Evolutionary conservation across 805 yeast species (phyloP).

Genomic region (Millerago galiae): DNA sequence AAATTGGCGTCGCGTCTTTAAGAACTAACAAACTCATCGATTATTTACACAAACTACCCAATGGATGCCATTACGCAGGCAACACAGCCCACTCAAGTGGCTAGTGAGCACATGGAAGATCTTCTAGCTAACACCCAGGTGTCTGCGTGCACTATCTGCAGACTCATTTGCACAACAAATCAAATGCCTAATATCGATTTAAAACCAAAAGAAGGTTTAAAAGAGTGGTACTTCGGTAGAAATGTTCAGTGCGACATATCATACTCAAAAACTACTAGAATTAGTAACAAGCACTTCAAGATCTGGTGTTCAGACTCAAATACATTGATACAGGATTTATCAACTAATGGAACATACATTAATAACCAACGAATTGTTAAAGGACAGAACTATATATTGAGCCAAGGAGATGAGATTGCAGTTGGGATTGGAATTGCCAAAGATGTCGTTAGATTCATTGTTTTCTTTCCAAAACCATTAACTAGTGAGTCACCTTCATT

Average conservation of each 20-base stretch:
- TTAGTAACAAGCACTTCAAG: slow-evolving; percentile 70
- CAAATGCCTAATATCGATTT: slow-evolving; percentile 44
- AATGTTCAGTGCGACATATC: slow-evolving; percentile 57
- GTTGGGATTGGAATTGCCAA: slow-evolving; percentile 80
- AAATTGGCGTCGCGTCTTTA: too few species aligned
- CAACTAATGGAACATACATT: slow-evolving; percentile 90
- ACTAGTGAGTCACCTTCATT: slow-evolving; percentile 1
- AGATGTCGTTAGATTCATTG: slow-evolving; percentile 51
- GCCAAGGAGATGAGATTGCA: slow-evolving; percentile 90
- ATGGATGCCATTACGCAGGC: too few species aligned
- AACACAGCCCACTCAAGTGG: not conserved
- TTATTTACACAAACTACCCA: too few species aligned
- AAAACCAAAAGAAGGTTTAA: slow-evolving; percentile 28
- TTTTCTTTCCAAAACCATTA: slow-evolving; percentile 28
- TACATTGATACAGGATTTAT: slow-evolving; percentile 48
- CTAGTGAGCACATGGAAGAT: not conserved
- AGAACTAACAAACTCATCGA: too few species aligned
- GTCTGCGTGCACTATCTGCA: slow-evolving; percentile 40
- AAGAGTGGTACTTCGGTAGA: slow-evolving; percentile 72
- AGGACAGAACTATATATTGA: slow-evolving; percentile 71
- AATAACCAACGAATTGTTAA: slow-evolving; percentile 69
- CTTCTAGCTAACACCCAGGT: slow-evolving; percentile 11
- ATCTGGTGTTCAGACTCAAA: slow-evolving; percentile 59
- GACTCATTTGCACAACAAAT: slow-evolving; percentile 56
- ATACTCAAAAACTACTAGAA: slow-evolving; percentile 52